Base-by-base conservation (phyloP, 257 asterid genomes). In the Solanum ossicruentum region DNA sequence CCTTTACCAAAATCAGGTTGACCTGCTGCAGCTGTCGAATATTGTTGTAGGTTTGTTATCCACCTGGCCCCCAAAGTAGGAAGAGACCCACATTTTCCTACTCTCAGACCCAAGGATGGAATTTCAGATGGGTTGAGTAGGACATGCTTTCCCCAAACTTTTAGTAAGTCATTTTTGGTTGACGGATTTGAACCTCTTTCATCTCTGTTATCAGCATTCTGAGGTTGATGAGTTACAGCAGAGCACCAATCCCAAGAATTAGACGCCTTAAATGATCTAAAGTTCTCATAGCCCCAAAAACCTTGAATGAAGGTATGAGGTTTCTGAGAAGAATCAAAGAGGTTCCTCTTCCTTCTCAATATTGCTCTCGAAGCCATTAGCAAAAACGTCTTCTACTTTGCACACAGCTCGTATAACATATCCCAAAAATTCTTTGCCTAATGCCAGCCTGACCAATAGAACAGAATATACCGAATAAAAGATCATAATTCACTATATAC, bases 361-460 rank as follows among this genome's bases (percentile, higher is more conserved):
- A 95, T 88, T 84, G 97, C 95, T 89, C 95, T 92, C 56, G 98
- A 93, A 88, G 98, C 95, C 98, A 96, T 96, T 71, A 84, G 79
- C 84, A 86, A 83, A 86, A 83, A 85, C 39, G 26, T 61, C 9
- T 45, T 55, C 60, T 78, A 21, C 67, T 81, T 52, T 75, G 88
- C 86, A 87, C 83, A 83, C 86, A 89, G 87, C 89, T 89, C 89
- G 51, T 77, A 78, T 21, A 83, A 58, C 90, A 89, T 91, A 83
- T 83, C 87, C 85, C 84, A 87, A 88, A 82, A 80, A 89, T 73
- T 83, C 57, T 83, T n/a, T 54, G 82, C 84, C 75, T 9, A 57
- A 86, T 78, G 89, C 89, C 85, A 86, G 83, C 86, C 85, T 80
- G 88, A 6, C 41, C 80, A 69, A 49, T 54, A 75, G 58, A 78